Evolutionary conservation across 805 yeast genomes (phyloP), one percentile per base, ranked within the genome.

Genomic region (Saccharomycopsis sp.): DNA sequence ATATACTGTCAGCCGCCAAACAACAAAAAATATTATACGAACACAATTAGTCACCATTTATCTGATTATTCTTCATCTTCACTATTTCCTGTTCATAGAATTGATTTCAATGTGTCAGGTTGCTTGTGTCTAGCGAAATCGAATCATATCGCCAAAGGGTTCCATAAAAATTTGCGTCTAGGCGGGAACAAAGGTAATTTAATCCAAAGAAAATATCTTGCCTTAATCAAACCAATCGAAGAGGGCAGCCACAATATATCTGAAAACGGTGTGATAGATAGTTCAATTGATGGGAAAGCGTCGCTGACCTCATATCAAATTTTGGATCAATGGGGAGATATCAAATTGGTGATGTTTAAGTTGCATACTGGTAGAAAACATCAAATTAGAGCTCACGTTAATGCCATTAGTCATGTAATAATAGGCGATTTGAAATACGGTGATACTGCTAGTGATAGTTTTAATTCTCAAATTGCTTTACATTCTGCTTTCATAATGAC

Each of bases 91-190:
- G 64, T 69, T 1, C 72, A 68, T 34, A 54, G 74, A 40, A 49
- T 69, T 17, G 73, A 69, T 45, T 56, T 54, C 22, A 49, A 55
- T 40, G 72, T 66, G 4, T 62, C 70, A 16, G 74, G 74, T 19
- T 71, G 71, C 1, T 44, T 67, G 37, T 53, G 68, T 2, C 40
- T 67, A 3, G 66, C 71, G 1, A 59, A 56, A 41, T 61, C 57
- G 38, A 56, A 59, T 40, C 54, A 51, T 6, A 54, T 63, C 0
- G 68, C 71, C 1, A 54, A 49, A 16, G 52, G 51, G 41, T 65
- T 68, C 44, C 54, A 61, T 5, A 60, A 55, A 34, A 57, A 63
- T 37, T 50, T 69, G 11, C 47, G 49, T 35, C 35, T 19, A 26
- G 68, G 70, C 22, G 70, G 69, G 0, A 55, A 63, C 26, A 40